These are phyloP conservation scores for Scedosporium dehoogii DNA, from an alignment of 2,329 filamentous ascomycete species.

Conservation along the genomic window DNA sequence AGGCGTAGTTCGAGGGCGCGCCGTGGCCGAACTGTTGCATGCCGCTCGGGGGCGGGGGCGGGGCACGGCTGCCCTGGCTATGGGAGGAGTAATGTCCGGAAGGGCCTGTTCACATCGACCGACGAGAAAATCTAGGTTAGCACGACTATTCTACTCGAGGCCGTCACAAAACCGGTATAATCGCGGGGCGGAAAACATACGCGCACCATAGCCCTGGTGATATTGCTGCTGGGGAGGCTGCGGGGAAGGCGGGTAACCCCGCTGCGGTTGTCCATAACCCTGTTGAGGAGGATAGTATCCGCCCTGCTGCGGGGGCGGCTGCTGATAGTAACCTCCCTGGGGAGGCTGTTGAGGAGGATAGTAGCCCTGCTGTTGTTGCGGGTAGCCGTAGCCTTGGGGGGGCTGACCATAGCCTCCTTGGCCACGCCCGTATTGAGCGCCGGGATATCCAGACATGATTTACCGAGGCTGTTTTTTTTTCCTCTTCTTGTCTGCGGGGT, in stretches of 20 bases:
- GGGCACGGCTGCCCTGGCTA: conserved; percentile 18
- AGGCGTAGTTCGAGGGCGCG: conserved; percentile 70
- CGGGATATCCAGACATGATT: conserved; percentile 7
- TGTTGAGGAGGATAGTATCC: conserved; percentile 2
- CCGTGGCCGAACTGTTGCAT: conserved; percentile 70
- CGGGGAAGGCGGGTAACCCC: neutral
- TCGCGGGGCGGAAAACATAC: neutral
- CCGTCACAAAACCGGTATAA: neutral
- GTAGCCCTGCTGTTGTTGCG: neutral
- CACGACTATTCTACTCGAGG: no score
- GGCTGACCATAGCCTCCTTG: neutral
- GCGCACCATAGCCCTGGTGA: neutral
- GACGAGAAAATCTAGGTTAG: neutral
- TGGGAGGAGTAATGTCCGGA: neutral
- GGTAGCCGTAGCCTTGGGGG: conserved; percentile 2
- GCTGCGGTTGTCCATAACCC: neutral
- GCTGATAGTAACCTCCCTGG: neutral
- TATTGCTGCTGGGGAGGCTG: conserved; percentile 5
- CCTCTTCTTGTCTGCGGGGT: neutral
- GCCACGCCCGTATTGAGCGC: neutral
- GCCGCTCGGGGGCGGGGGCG: conserved; percentile 55
- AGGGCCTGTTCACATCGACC: neutral
- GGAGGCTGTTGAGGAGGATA: neutral
- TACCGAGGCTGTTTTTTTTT: neutral
- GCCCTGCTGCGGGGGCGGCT: neutral